Evolutionary conservation across 176 grass and related monocot species (phyloP), one percentile per base, ranked within the genome.

Genomic region (Dendrocalamus sinicus): DNA sequence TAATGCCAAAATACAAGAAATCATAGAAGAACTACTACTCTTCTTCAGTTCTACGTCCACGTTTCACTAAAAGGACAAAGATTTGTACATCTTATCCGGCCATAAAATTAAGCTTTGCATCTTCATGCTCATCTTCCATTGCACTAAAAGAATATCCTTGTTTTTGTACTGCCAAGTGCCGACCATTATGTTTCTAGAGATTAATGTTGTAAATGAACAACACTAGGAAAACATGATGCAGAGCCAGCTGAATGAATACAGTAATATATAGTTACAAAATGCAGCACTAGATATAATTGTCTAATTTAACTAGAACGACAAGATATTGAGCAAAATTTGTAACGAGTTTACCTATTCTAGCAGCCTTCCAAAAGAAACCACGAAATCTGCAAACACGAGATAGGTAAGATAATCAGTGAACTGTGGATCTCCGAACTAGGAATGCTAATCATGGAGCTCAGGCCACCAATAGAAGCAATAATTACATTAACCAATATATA

Each of bases 361-460:
- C 89, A 74, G 92, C 89, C 52, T 94, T 94, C 92, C 92, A 91
- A 73, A 94, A 94, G 81, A 94, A 94, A 57, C 92, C 92, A 77
- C 86, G 86, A 59, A 94, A 94, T 73, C 92, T 94, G 79, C 16
- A 23, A 81, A 76, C 37, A 65, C 7, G 54, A 73, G 17, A 53
- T 28, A 85, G 40, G 13, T 79, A 69, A 72, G 41, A 81, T 54
- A 60, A 51, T 74, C n/a, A 88, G 47, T 75, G 9, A 82, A 35
- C 80, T 51, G 57, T 30, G 61, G 68, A 50, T 60, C 47, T 67
- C 20, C 51, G 7, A 57, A 82, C 12, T 32, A 67, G 63, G 55
- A 67, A 70, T 19, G 30, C 58, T 73, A 10, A 51, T 13, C 19
- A 30, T 9, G 1, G 8, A 87, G 39, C 7, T 57, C 70, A 45